A percentile compares a stretch with the other conserved stretches of the same genome.
These are phyloP conservation scores for Coniferiporia weirii DNA, from an alignment of 1,284 basidiomycete genomes.

Conservation along the genomic window DNA sequence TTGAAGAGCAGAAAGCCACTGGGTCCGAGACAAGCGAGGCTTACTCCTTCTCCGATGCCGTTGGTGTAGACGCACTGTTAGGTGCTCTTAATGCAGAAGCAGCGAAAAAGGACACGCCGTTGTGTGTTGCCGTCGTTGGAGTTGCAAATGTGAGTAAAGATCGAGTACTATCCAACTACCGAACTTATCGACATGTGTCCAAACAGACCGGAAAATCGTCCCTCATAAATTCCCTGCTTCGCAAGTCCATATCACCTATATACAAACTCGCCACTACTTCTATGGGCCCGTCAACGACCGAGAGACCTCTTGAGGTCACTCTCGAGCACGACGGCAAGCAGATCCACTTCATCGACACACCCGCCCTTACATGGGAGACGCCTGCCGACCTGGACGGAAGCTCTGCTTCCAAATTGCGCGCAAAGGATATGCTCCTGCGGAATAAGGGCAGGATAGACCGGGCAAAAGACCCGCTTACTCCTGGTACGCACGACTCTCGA, in stretches of 20 bases:
- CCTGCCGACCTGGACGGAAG: constrained; percentile 38
- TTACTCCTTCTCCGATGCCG: constrained; percentile 43
- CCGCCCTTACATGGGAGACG: constrained; percentile 64
- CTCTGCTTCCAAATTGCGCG: constrained; percentile 43
- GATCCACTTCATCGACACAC: constrained; percentile 76
- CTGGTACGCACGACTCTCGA: constrained; percentile 46
- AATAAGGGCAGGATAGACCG: constrained; percentile 85
- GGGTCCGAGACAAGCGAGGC: constrained; percentile 40
- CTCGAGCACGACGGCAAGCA: constrained; percentile 39
- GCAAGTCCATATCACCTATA: constrained; percentile 48
- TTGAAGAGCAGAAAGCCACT: constrained; percentile 29
- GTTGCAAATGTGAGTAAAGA: constrained; percentile 57
- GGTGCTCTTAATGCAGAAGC: constrained; percentile 37
- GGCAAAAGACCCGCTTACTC: constrained; percentile 77
- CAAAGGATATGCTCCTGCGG: constrained; percentile 70
- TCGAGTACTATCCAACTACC: not conserved
- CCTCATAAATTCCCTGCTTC: constrained; percentile 71
- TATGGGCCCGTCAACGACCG: constrained; percentile 65
- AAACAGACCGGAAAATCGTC: constrained; percentile 74
- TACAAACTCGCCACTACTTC: constrained; percentile 56
- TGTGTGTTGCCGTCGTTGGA: constrained; percentile 72
- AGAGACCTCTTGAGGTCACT: constrained; percentile 58
- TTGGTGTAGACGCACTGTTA: constrained; percentile 51
- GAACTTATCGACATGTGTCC: constrained; percentile 12
- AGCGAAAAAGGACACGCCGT: constrained; percentile 41